These are phyloP conservation scores for Acer negundo DNA, from an alignment of 345 rosid species.

Conservation along the genomic window DNA sequence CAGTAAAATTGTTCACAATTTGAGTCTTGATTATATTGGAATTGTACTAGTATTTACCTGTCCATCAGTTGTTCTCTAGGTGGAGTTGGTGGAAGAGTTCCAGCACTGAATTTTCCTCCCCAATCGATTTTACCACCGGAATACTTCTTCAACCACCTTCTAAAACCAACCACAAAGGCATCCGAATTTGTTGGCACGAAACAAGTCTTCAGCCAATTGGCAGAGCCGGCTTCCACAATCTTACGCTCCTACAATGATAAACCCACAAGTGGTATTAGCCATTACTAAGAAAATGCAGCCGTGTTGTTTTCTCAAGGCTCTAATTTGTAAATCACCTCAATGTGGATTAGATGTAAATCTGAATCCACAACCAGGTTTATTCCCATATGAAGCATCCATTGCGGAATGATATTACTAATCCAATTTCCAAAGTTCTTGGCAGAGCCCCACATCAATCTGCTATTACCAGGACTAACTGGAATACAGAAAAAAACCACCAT, in stretches of 20 bases:
- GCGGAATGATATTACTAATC: slow-evolving; percentile 69
- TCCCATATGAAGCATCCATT: slow-evolving; percentile 82
- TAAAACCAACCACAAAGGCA: slow-evolving; percentile 66
- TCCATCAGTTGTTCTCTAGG: slow-evolving; percentile 79
- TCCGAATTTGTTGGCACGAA: slow-evolving; percentile 80
- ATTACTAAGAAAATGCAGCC: background rate
- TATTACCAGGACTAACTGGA: slow-evolving; percentile 88
- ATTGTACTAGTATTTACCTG: slow-evolving; percentile 41
- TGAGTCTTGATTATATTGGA: background rate
- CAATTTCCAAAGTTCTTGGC: slow-evolving; percentile 67
- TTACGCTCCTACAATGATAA: slow-evolving; percentile 61
- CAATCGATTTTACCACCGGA: slow-evolving; percentile 64
- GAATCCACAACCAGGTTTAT: slow-evolving; percentile 82
- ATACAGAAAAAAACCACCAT: slow-evolving; percentile 71
- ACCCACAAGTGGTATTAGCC: slow-evolving; percentile 2
- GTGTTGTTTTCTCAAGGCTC: background rate
- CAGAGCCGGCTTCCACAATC: slow-evolving; percentile 61
- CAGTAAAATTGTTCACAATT: background rate
- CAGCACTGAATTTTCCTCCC: slow-evolving; percentile 59
- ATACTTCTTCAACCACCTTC: slow-evolving; percentile 77
- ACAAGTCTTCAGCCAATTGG: slow-evolving; percentile 85
- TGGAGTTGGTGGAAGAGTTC: slow-evolving; percentile 71
- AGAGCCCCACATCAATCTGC: slow-evolving; percentile 83
- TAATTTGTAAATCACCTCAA: slow-evolving; percentile 52
- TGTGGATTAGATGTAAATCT: slow-evolving; percentile 81